Evolutionary conservation across 148 eudicot species (phyloP), one percentile per base, ranked within the genome.

Genomic region (Rhododendron williamsianum): DNA sequence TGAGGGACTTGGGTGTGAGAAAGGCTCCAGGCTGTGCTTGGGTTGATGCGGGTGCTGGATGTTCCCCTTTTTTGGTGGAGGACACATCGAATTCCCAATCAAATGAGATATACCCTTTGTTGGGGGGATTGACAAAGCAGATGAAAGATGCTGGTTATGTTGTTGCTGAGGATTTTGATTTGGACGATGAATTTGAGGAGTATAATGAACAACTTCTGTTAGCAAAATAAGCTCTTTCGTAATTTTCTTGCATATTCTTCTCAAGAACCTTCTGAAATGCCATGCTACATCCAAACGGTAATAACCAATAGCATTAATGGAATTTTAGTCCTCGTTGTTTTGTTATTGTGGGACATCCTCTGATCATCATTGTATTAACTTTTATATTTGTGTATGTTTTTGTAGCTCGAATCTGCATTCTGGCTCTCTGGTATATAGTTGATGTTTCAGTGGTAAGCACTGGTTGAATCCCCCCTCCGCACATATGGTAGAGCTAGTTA

Each of bases 1-100:
- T 95, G 96, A 88, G 93, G 90, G 93, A 90, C 41, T 82, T 91
- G 36, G 98, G 96, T 45, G 90, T 94, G 76, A 90, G 88, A 74
- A 96, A 96, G 86, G 91, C 87, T 85, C 93, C 96, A 6, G 98
- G 98, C 9, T 91, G 93, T 90, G 94, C 96, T 76, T 96, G 93
- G 98, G 91, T 93, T 48, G 94, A 93, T 87, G 86, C 87, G 51
- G 98, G 96, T 71, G 84, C 76, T 81, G 94, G 92, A 58, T 92
- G 92, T 87, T 90, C 89, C 41, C 91, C 93, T 1, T 94, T 94
- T 84, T 38, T 88, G 58, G 96, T 91, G 79, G 94, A 84, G 27
- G 98, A 96, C 85, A 85, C 91, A 71, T 89, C 93, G 11, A 87
- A 82, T 81, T 84, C 86, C 48, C 89, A 90, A 84, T 84, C 92